Evolutionary conservation across 805 yeast species (phyloP).

Genomic region (Starmera quercuum): DNA sequence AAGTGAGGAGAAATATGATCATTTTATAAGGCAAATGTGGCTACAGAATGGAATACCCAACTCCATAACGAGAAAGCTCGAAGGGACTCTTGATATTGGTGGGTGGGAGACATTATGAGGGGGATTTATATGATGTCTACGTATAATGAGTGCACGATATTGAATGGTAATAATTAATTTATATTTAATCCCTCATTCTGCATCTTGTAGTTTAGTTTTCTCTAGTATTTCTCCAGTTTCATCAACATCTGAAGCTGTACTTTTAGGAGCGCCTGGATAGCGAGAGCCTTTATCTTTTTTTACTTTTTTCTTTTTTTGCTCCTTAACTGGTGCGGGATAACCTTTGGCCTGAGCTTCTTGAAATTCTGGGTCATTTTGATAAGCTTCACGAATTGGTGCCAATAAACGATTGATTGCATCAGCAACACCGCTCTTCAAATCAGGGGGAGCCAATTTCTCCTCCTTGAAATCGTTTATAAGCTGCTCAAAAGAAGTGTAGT

Average conservation of each 20-base stretch:
- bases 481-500: slow-evolving; percentile 58
- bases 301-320: slow-evolving; percentile 60
- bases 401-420: slow-evolving; percentile 75
- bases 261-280: slow-evolving; percentile 62
- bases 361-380: slow-evolving; percentile 55
- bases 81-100: slow-evolving; percentile 75
- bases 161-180: neutral
- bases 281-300: slow-evolving; percentile 85
- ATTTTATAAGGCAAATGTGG: slow-evolving; percentile 63
- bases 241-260: slow-evolving; percentile 21
- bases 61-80: slow-evolving; percentile 70
- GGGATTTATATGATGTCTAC: neutral
- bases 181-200: slow-evolving; percentile 1
- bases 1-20: slow-evolving; percentile 53
- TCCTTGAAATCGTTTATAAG: slow-evolving; percentile 66
- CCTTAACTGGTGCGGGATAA: slow-evolving; percentile 67
- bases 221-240: slow-evolving; percentile 30
- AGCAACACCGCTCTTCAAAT: slow-evolving; percentile 86
- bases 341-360: slow-evolving; percentile 71
- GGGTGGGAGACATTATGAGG: slow-evolving; percentile 85
- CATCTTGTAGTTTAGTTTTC: slow-evolving; percentile 26
- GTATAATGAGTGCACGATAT: neutral
- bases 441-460: slow-evolving; percentile 83
- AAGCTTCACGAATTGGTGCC: slow-evolving; percentile 77
- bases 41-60: slow-evolving; percentile 73